Evolutionary conservation across 1,284 basidiomycete species (phyloP), one percentile per base, ranked within the genome.

Genomic region (Sphaerobolus stellatus): DNA sequence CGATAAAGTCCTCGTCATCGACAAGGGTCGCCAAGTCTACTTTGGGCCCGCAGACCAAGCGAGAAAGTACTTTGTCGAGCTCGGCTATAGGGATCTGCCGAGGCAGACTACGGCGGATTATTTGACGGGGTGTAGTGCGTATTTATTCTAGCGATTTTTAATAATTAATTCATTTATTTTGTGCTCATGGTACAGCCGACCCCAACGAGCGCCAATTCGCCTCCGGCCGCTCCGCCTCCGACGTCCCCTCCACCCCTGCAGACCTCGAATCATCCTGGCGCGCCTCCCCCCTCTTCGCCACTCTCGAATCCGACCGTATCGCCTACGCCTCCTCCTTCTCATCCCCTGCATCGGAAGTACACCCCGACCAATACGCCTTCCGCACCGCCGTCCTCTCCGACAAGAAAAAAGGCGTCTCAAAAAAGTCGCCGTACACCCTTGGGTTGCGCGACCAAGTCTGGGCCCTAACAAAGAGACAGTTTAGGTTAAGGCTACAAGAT

Each of bases 341-440:
- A n/a, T 65, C 73, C n/a, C 84, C 87, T 77, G 80, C 80, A 49
- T 77, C 77, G 0, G 53, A 54, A 44, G 82, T 87, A 59, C 83
- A 84, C 61, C 70, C 74, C 1, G 84, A 88, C 58, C 84, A 90
- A 66, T 82, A 87, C 53, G 78, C 82, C 20, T 95, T 96, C 79
- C 81, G 84, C 48, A 74, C 77, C 18, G 90, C 92, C 2, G 90
- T 93, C 22, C 69, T 74, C 22, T 84, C 84, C 4, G 86, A 92
- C 68, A 95, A 95, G 78, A 87, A 91, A 71, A 81, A 79, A 51
- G 87, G 91, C 22, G 92, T 92, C 3, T 83, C 88, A 24, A 86
- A 85, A 71, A 90, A 89, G 74, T 91, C 87, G 59, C 88, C 92
- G 3, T 96, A 94, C 73, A 94, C 91, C 3, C 83, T 94, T 27